A percentile compares a stretch with the other conserved stretches of the same genome.
Evolutionary conservation across 2,329 filamentous ascomycete genomes (phyloP).

Genomic region (Neopestalotiopsis clavispora): DNA sequence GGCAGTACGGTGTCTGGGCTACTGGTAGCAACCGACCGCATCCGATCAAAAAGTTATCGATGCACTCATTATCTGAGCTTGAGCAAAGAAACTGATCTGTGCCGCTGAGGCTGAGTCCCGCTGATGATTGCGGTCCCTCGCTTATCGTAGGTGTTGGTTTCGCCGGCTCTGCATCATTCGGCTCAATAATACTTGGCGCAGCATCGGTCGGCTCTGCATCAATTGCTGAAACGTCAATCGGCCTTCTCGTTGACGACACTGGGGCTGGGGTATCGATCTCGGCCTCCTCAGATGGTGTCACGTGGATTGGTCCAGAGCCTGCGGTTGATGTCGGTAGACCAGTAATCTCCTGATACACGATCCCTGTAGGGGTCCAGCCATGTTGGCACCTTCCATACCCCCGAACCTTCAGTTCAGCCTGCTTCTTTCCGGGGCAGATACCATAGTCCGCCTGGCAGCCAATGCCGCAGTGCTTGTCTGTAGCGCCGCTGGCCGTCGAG

Average conservation of each 20-base stretch:
- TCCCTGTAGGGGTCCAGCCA: background rate
- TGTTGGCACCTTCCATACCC: background rate
- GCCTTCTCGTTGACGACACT: background rate
- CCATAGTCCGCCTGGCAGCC: background rate
- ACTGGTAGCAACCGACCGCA: background rate
- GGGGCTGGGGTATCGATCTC: background rate
- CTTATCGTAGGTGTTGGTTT: background rate
- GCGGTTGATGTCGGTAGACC: slow-evolving; percentile 46
- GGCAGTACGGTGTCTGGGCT: background rate
- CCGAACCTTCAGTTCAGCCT: background rate
- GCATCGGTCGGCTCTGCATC: too few species aligned
- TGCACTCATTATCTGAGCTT: background rate
- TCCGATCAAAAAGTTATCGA: background rate
- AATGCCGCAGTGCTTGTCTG: background rate
- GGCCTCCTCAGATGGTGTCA: background rate
- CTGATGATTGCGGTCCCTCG: background rate
- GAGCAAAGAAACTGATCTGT: background rate
- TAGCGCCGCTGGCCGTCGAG: background rate
- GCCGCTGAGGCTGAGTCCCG: background rate
- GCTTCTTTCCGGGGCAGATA: background rate
- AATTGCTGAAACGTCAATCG: background rate
- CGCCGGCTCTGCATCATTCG: too few species aligned
- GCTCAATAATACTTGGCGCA: too few species aligned
- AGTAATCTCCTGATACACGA: background rate
- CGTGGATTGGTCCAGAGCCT: background rate